Evolutionary conservation across 176 grass and related monocot genomes (phyloP), one percentile per base, ranked within the genome.

Genomic region (Rhynchospora tenuis): DNA sequence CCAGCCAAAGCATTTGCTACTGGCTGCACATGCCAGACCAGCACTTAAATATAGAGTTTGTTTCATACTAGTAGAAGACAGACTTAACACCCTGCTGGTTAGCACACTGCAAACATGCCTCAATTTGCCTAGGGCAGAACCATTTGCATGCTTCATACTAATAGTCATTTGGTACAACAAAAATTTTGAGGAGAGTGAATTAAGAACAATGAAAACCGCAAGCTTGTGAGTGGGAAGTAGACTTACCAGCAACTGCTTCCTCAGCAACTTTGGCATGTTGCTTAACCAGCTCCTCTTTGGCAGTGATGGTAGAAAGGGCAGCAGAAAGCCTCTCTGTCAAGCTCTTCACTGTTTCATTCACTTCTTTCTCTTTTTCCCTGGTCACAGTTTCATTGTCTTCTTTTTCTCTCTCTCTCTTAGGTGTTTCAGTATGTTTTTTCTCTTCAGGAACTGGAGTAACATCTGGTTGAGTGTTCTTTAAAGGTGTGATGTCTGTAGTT

Each of bases 221-320:
- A 42, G 46, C 24, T 26, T 5, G 16, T 14, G 15, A 23, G 22
- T 51, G 55, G 83, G 54, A 85, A 27, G 55, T 69, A 69, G 57
- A 13, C n/a, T 73, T 85, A 99, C 97, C 97, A 82, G 86, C 89
- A 86, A 99, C 89, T 81, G 97, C 97, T 87, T 99, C 97, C 91
- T 99, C 97, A 62, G 97, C 89, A 77, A 99, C 93, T 90, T 93
- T 96, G 69, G 88, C 82, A 63, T 99, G 97, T 55, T 99, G 97
- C 78, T 96, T 99, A 60, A 99, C 97, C 83, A 96, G 85, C 42
- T 96, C 93, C 17, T 99, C 97, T 89, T 96, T 99, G 82, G 88
- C 88, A 83, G n/a, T 88, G 48, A 94, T 93, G 83, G 83, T 92
- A 80, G 90, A 78, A 87, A 99, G 83, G 73, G 97, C 97, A 78